Evolutionary conservation across 352 stramenopile genomes (phyloP).

Genomic region (Phytopythium oedochilum): DNA sequence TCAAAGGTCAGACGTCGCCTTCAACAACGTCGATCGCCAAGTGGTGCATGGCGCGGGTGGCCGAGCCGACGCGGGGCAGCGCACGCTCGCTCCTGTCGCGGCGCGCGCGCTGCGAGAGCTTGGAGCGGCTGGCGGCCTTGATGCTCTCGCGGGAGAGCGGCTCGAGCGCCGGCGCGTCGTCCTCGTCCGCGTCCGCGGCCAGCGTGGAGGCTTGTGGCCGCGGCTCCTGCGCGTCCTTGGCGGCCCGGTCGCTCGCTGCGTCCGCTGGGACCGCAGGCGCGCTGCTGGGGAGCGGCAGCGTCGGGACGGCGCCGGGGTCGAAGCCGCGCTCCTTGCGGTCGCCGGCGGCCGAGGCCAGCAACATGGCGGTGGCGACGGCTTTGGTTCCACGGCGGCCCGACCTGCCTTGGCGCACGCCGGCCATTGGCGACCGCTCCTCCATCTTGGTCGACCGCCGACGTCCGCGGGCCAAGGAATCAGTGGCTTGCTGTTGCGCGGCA

Average conservation of each 20-base stretch:
- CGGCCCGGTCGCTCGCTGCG: background rate
- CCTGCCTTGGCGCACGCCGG: background rate
- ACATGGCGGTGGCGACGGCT: conserved; percentile 14
- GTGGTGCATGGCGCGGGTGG: background rate
- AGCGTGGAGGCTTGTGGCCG: conserved; percentile 10
- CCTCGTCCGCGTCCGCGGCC: conserved; percentile 27
- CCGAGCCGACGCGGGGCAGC: background rate
- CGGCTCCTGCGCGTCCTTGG: background rate
- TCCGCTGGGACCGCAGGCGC: background rate
- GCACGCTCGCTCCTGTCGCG: conserved; percentile 1
- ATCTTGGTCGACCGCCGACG: conserved; percentile 16
- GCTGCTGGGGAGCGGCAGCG: background rate
- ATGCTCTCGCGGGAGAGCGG: conserved; percentile 58
- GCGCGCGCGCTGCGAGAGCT: conserved; percentile 34
- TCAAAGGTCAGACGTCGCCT: background rate
- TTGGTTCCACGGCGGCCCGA: conserved; percentile 6
- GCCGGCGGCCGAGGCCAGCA: conserved; percentile 9
- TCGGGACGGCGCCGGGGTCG: conserved; percentile 25
- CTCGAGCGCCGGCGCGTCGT: conserved; percentile 11
- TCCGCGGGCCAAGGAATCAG: conserved; percentile 6
- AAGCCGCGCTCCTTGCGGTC: conserved; percentile 32
- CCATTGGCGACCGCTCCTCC: conserved; percentile 1
- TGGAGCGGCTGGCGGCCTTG: conserved; percentile 58
- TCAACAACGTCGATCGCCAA: background rate
- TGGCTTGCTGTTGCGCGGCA: background rate